phyloP scores from a whole-genome alignment of 352 stramenopile genomes.

The Phytophthora megakarya region DNA sequence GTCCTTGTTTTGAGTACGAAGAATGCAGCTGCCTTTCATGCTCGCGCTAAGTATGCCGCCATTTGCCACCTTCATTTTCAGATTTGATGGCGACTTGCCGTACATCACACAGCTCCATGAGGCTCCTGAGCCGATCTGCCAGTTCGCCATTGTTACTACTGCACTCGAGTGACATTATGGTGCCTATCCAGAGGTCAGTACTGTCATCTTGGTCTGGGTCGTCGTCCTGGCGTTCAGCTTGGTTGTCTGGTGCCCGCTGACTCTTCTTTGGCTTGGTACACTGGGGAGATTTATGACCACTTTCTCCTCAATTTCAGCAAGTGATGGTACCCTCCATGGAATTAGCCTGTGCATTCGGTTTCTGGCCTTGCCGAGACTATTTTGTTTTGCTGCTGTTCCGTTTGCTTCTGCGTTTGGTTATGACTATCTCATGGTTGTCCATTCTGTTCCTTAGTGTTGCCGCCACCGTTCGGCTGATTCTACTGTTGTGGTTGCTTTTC shows the following conservation, averaged over 20 bases:
- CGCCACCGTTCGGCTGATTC: not conserved
- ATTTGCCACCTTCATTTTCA: constrained; percentile 5
- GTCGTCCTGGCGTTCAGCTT: not conserved
- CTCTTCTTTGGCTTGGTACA: not conserved
- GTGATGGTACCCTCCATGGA: not conserved
- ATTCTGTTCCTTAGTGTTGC: not conserved
- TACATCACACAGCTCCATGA: not conserved
- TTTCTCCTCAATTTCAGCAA: not conserved
- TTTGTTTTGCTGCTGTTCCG: not conserved
- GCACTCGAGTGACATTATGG: not conserved
- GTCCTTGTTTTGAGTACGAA: not conserved
- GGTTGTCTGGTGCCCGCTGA: not conserved
- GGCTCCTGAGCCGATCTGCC: not conserved
- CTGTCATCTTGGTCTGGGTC: not conserved
- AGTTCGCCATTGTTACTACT: not conserved
- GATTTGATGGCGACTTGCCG: not conserved
- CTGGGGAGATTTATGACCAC: not conserved
- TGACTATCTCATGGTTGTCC: not conserved
- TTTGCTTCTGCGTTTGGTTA: too few species aligned
- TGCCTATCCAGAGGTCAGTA: not conserved
- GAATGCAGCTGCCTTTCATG: not conserved
- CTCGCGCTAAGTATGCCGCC: not conserved
- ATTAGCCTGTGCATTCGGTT: too few species aligned
- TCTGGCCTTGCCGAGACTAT: too few species aligned
- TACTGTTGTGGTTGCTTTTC: not conserved